Base-by-base conservation (phyloP, 768 basidiomycete species). In the Porpolomopsis calyptriformis region DNA sequence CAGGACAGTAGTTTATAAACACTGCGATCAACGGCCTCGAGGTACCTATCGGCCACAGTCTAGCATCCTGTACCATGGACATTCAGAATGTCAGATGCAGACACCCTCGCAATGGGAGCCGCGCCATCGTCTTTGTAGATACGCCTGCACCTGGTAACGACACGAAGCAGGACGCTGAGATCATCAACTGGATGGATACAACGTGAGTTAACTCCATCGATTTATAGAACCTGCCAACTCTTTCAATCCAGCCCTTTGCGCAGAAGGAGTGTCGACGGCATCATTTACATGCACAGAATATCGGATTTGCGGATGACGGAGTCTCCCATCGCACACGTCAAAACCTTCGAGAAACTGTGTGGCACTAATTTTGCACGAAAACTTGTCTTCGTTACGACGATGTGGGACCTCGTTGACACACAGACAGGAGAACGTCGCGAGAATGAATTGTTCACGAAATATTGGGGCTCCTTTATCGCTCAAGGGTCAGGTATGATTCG, bases 261-360 rank as follows among this genome's bases (percentile, higher is more conserved):
- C 7, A 44, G 49, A 0, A 49, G 54, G 27, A 57, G 53, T 35
- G 56, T 70, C 1, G 53, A 59, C 9, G 65, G 60, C 1, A 58
- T 70, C 23, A 11, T 70, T n/a, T 70, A 68, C 47, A 46, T 69
- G 12, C 68, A 70, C 47, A 58, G 64, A 12, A 70, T 70, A 31
- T 56, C 64, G 7, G 66, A 68, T 36, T 62, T 62, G 40, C 57
- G 65, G 1, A 60, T 69, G 59, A 56, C 56, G 0, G 67, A 62
- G 16, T 52, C 60, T 1, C 56, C 63, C 1, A 37, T 60, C 22
- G 64, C 53, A 34, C 64, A 68, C 46, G 56, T 67, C 11, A 54
- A 53, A 3, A 55, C 64, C 50, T 67, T 70, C 38, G 65, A 47
- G 16, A 44, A 48, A 41, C 55, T 47, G 39, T 65, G 50, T 37